Conservation (phyloP, 2,329 filamentous ascomycete genomes). For the Thielaviopsis musarum region DNA sequence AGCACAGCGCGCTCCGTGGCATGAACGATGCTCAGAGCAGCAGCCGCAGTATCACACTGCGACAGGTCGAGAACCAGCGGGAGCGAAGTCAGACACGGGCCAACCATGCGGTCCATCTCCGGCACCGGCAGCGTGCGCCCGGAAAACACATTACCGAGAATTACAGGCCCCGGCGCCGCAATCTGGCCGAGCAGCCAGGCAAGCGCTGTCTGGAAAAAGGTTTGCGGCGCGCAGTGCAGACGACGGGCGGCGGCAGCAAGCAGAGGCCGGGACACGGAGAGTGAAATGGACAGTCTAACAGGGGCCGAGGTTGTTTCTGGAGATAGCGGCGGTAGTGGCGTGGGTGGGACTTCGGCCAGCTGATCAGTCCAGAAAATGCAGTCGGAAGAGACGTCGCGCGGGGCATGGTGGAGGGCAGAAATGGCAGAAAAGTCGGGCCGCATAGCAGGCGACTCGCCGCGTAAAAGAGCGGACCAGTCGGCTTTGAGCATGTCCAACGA, state of each 20-base stretch:
- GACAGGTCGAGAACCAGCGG: conserved; percentile 51
- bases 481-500: conserved; percentile 57
- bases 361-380: conserved; percentile 5
- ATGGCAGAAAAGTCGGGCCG: conserved; percentile 25
- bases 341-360: neutral
- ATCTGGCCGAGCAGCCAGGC: conserved; percentile 49
- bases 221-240: neutral
- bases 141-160: conserved; percentile 67
- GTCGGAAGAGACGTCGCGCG: neutral
- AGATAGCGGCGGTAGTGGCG: no score
- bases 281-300: neutral
- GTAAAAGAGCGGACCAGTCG: conserved; percentile 43
- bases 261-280: neutral
- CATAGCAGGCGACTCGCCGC: conserved; percentile 13
- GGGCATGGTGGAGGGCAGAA: conserved; percentile 29
- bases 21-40: conserved; percentile 49
- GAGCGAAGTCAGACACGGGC: conserved; percentile 62
- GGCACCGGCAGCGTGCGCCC: conserved; percentile 58
- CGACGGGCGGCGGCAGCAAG: neutral
- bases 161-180: conserved; percentile 42
- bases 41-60: conserved; percentile 32
- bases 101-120: conserved; percentile 55
- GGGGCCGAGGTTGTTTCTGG: neutral
- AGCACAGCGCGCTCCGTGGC: conserved; percentile 47
- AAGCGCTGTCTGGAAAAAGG: conserved; percentile 56